A percentile compares a stretch with the other conserved stretches of the same genome.
These are phyloP conservation scores for Teratosphaeriaceae sp. DNA, from an alignment of 2,329 filamentous ascomycete genomes.

Conservation along the genomic window DNA sequence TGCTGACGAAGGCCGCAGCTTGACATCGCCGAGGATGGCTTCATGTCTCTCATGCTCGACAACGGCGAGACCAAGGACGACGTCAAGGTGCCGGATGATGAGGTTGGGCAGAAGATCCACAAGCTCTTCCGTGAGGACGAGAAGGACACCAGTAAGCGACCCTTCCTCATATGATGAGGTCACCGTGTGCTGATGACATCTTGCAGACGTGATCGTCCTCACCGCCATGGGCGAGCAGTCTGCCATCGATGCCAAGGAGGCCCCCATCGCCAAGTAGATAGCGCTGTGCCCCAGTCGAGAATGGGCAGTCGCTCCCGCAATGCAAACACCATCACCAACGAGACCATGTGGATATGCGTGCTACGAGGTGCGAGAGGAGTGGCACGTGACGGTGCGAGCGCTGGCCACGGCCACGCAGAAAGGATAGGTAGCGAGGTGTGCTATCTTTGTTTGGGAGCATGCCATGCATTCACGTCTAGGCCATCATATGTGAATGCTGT, in stretches of 20 bases:
- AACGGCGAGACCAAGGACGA: constrained; percentile 88
- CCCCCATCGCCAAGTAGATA: constrained; percentile 44
- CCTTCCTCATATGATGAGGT: constrained; percentile 1
- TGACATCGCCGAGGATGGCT: constrained; percentile 88
- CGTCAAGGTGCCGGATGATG: constrained; percentile 85
- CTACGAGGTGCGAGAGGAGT: constrained; percentile 2
- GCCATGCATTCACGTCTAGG: background rate
- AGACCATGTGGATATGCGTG: background rate
- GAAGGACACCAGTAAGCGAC: constrained; percentile 81
- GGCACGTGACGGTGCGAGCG: background rate
- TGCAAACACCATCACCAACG: background rate
- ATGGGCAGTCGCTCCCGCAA: background rate
- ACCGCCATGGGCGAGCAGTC: constrained; percentile 94
- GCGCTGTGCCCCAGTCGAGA: background rate
- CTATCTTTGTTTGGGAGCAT: background rate
- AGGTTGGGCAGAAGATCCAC: constrained; percentile 79
- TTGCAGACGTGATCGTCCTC: constrained; percentile 78
- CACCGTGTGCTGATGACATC: constrained; percentile 1
- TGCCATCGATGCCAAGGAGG: constrained; percentile 91
- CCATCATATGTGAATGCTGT: background rate
- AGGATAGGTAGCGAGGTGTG: constrained; percentile 2
- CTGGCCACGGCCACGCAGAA: constrained; percentile 2
- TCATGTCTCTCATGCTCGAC: constrained; percentile 88
- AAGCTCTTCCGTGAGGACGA: constrained; percentile 74
- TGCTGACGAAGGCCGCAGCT: too few relatives aligned